Conservation (phyloP, 352 stramenopile species). For the Phytophthora foliorum region DNA sequence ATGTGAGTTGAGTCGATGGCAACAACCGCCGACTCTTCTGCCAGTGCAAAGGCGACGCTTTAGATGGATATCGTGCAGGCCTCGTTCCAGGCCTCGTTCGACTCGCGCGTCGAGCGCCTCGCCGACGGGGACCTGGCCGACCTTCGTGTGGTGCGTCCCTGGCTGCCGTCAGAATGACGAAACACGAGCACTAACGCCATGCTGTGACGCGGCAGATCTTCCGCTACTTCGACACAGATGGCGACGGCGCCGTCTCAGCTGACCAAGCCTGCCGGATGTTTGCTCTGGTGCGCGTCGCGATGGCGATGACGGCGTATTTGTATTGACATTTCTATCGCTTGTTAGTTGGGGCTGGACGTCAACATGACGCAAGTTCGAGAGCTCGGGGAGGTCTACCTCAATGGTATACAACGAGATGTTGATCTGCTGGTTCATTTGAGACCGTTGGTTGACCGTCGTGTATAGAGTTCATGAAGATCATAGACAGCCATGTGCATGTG, state of each 20-base stretch:
- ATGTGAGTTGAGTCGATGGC: too few species aligned
- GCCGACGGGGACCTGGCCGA: slow-evolving; percentile 60
- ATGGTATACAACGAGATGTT: slow-evolving; percentile 41
- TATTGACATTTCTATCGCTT: background rate
- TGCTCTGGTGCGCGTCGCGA: slow-evolving; percentile 44
- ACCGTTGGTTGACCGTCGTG: background rate
- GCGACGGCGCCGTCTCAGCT: slow-evolving; percentile 64
- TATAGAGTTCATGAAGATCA: slow-evolving; percentile 80
- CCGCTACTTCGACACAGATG: slow-evolving; percentile 78
- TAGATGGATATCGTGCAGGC: slow-evolving; percentile 70
- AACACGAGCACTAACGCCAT: too few species aligned
- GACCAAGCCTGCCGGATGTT: slow-evolving; percentile 76
- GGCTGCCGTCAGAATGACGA: background rate
- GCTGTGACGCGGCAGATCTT: slow-evolving; percentile 58
- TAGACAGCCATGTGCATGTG: slow-evolving; percentile 59
- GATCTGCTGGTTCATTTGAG: too few species aligned
- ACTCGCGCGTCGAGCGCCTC: slow-evolving; percentile 63
- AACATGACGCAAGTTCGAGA: slow-evolving; percentile 59
- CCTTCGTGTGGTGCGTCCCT: slow-evolving; percentile 51
- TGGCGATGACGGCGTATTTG: background rate
- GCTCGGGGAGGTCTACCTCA: slow-evolving; percentile 72
- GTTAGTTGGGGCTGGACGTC: slow-evolving; percentile 67
- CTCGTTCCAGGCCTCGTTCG: slow-evolving; percentile 74
- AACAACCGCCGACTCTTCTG: background rate
- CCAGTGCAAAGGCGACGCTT: slow-evolving; percentile 13